phyloP scores from a whole-genome alignment of 176 grass and related monocot species.

The Leersia perrieri region DNA sequence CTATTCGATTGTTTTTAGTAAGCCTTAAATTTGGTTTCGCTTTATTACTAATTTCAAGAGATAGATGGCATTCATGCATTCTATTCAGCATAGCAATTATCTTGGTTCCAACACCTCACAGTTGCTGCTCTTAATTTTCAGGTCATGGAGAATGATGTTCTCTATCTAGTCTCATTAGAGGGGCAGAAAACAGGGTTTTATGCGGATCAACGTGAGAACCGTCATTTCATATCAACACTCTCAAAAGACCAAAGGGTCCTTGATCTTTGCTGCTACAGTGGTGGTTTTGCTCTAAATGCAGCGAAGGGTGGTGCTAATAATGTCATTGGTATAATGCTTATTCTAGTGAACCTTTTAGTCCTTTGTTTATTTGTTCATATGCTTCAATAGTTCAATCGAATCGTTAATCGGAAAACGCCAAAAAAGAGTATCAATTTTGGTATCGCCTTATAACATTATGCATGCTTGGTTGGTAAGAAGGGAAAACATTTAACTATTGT shows the following conservation, averaged over 20 bases:
- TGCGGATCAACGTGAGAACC: slow-evolving; percentile 90
- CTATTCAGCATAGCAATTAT: slow-evolving; percentile 11
- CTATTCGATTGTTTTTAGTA: slow-evolving; percentile 5
- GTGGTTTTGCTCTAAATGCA: slow-evolving; percentile 82
- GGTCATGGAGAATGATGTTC: slow-evolving; percentile 82
- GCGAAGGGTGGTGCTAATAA: slow-evolving; percentile 63
- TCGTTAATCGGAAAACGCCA: not conserved
- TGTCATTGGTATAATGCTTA: slow-evolving; percentile 84
- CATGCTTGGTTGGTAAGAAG: not conserved
- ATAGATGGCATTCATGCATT: not conserved
- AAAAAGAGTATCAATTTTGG: not conserved
- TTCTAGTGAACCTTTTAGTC: slow-evolving; percentile 35
- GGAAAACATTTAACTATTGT: slow-evolving; percentile 8
- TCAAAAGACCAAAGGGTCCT: slow-evolving; percentile 70
- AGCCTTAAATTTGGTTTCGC: not conserved
- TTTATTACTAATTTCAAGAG: slow-evolving; percentile 17
- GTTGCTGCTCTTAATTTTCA: slow-evolving; percentile 31
- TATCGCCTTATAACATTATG: slow-evolving; percentile 5
- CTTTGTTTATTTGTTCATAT: slow-evolving; percentile 17
- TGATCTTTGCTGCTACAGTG: slow-evolving; percentile 91
- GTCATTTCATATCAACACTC: slow-evolving; percentile 65
- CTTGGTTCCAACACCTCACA: not conserved
- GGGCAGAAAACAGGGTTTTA: slow-evolving; percentile 99
- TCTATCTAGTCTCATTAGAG: slow-evolving; percentile 76
- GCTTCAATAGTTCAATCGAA: slow-evolving; percentile 7